phyloP scores from a whole-genome alignment of 2,329 filamentous ascomycete species.

The Ceratocystis colombiana region DNA sequence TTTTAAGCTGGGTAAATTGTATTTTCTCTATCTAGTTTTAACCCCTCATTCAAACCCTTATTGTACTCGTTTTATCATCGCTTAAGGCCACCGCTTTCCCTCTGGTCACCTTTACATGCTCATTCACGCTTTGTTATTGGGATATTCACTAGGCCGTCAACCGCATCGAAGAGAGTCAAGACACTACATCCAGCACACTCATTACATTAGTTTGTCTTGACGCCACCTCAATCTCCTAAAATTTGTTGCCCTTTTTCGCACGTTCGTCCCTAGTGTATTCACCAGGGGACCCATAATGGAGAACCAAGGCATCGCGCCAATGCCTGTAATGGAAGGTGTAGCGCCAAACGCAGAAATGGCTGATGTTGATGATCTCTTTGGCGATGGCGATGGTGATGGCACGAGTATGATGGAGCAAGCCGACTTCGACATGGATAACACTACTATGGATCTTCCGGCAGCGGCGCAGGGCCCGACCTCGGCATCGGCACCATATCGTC shows the following conservation, averaged over 20 bases:
- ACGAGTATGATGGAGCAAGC: conserved; percentile 18
- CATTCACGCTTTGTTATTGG: neutral
- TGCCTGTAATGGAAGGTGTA: conserved; percentile 25
- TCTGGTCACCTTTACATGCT: neutral
- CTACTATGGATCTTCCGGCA: conserved; percentile 41
- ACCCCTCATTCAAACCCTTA: conserved; percentile 8
- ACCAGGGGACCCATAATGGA: neutral
- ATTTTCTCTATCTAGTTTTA: neutral
- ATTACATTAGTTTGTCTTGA: neutral
- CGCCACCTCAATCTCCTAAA: neutral
- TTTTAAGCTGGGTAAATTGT: neutral
- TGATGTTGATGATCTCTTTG: conserved; percentile 66
- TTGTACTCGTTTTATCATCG: neutral
- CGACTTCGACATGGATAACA: conserved; percentile 36
- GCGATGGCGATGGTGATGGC: conserved; percentile 37
- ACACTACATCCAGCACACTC: no score
- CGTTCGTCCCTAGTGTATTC: neutral
- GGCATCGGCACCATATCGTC: conserved; percentile 35
- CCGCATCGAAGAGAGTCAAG: no score
- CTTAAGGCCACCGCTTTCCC: neutral
- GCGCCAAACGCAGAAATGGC: conserved; percentile 43
- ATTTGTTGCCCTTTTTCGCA: neutral
- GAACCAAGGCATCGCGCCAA: conserved; percentile 23
- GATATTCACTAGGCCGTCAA: no score
- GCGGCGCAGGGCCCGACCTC: conserved; percentile 27